phyloP scores from a whole-genome alignment of 768 basidiomycete genomes.

The Lyophyllum decastes region DNA sequence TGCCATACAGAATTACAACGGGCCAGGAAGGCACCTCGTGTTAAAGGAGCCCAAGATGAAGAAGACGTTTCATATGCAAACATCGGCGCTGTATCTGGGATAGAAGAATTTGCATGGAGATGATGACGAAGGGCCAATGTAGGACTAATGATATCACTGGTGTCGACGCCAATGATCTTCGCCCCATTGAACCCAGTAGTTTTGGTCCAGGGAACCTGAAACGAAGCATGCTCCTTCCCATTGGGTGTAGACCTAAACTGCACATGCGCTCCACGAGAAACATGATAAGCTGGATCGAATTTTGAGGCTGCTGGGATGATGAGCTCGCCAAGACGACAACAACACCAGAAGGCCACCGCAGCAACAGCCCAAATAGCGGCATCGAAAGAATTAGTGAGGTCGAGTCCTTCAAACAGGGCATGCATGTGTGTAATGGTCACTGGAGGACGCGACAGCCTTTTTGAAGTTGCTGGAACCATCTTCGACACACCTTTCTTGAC shows the following conservation, averaged over 20 bases:
- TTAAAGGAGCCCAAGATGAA: conserved; percentile 19
- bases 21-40: not conserved
- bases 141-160: not conserved
- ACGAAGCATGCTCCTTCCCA: conserved; percentile 10
- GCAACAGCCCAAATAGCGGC: conserved; percentile 6
- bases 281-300: not conserved
- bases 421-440: conserved; percentile 9
- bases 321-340: conserved; percentile 9
- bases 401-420: conserved; percentile 1
- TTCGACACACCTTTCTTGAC: conserved; percentile 6
- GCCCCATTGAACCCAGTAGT: conserved; percentile 25
- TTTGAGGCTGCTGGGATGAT: not conserved
- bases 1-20: conserved; percentile 4
- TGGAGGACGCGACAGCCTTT: conserved; percentile 8
- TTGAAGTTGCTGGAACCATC: not conserved
- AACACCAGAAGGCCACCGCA: not conserved
- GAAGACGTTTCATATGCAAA: conserved; percentile 2
- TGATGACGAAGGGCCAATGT: not conserved
- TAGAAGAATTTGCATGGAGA: not conserved
- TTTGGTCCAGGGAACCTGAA: conserved; percentile 38
- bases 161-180: conserved; percentile 21
- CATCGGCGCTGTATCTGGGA: not conserved
- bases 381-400: too few species aligned
- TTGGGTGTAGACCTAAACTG: not conserved
- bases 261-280: not conserved